phyloP scores from a whole-genome alignment of 2,329 filamentous ascomycete species.

The Sordariomycetes sp. region DNA sequence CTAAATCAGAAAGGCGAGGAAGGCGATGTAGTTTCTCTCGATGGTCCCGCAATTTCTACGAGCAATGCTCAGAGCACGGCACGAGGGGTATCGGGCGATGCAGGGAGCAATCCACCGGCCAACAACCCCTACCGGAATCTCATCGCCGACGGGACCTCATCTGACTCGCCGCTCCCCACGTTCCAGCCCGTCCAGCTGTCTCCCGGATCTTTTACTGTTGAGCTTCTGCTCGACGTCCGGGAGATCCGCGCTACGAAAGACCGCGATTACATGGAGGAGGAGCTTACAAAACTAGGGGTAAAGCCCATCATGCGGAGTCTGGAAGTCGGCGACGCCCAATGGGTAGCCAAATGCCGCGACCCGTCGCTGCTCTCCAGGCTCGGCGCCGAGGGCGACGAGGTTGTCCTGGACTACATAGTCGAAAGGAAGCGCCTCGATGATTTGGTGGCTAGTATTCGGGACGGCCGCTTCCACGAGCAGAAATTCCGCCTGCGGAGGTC shows the following conservation, averaged over 20 bases:
- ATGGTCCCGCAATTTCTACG: background rate
- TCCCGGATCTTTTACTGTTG: conserved; percentile 55
- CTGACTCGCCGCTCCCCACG: conserved; percentile 21
- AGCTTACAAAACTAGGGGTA: conserved; percentile 53
- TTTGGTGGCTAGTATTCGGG: conserved; percentile 67
- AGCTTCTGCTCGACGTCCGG: conserved; percentile 60
- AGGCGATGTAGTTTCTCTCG: background rate
- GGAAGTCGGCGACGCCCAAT: conserved; percentile 63
- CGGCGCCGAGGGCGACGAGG: conserved; percentile 51
- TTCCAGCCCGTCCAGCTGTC: conserved; percentile 49
- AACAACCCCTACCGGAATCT: background rate
- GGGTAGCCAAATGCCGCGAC: conserved; percentile 63
- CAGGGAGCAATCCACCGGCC: background rate
- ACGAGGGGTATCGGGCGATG: background rate
- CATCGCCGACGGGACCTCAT: background rate
- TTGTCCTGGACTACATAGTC: conserved; percentile 69
- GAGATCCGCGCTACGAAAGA: conserved; percentile 63
- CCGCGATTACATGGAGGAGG: conserved; percentile 63
- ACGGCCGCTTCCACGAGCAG: conserved; percentile 72
- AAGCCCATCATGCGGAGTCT: conserved; percentile 53
- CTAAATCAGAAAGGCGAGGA: background rate
- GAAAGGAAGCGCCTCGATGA: conserved; percentile 74
- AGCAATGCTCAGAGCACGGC: background rate
- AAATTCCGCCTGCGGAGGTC: conserved; percentile 66
- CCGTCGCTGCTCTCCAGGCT: conserved; percentile 37